Evolutionary conservation across 257 asterid genomes (phyloP).

Genomic region (Striga asiatica): DNA sequence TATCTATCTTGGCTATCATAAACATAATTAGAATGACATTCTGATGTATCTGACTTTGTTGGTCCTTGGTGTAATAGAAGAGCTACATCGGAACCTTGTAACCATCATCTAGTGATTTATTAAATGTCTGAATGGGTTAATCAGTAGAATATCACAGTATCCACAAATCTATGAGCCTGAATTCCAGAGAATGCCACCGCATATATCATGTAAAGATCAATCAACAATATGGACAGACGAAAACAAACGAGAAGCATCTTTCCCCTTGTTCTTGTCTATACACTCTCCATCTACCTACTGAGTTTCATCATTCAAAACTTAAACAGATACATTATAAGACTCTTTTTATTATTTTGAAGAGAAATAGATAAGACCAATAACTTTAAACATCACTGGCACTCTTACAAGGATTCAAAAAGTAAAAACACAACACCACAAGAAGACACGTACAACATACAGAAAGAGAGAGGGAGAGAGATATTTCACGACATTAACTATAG

Average conservation of each 20-base stretch:
- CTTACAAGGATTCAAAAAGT: not conserved
- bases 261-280: not conserved
- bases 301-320: not conserved
- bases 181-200: not conserved
- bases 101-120: slow-evolving; percentile 3
- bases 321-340: not conserved
- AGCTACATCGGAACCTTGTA: not conserved
- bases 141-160: not conserved
- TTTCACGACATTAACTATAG: not conserved
- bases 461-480: not conserved
- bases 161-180: not conserved
- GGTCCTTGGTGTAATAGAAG: not conserved
- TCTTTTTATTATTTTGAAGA: too few species aligned
- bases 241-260: not conserved
- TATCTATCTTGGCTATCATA: not conserved
- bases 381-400: not conserved
- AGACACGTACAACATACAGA: not conserved
- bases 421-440: not conserved
- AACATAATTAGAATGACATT: not conserved
- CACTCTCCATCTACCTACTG: not conserved
- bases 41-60: slow-evolving; percentile 4
- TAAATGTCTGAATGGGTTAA: not conserved
- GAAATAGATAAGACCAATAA: slow-evolving; percentile 7
- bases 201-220: slow-evolving; percentile 1
- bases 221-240: not conserved